Evolutionary conservation across 2,329 filamentous ascomycete genomes (phyloP).

Genomic region (Hymenoscyphus fraxineus): DNA sequence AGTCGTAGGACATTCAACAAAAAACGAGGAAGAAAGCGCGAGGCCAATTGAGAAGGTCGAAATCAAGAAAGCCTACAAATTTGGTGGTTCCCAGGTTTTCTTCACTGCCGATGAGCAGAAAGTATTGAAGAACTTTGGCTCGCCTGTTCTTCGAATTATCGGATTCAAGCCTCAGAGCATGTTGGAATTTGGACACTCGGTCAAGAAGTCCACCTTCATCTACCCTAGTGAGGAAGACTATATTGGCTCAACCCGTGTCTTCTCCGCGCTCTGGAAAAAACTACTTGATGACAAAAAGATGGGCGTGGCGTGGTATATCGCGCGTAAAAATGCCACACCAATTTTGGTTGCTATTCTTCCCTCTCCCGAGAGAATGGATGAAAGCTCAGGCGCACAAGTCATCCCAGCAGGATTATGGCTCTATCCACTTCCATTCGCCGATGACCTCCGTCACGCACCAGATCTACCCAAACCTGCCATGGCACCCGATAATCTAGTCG

Average conservation of each 20-base stretch:
- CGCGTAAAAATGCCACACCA: conserved; percentile 75
- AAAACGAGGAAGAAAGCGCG: conserved; percentile 73
- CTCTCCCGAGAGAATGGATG: conserved; percentile 62
- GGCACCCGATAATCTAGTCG: conserved; percentile 67
- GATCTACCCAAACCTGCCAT: conserved; percentile 52
- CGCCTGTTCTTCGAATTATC: conserved; percentile 80
- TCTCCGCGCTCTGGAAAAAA: conserved; percentile 86
- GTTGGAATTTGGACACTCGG: conserved; percentile 78
- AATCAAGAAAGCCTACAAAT: conserved; percentile 90
- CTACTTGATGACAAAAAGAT: conserved; percentile 75
- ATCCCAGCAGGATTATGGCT: conserved; percentile 86
- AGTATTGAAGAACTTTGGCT: conserved; percentile 72
- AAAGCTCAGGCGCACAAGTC: conserved; percentile 61
- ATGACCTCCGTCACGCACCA: conserved; percentile 77
- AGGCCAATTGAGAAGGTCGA: conserved; percentile 75
- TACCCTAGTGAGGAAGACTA: conserved; percentile 90
- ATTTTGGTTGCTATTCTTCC: conserved; percentile 78
- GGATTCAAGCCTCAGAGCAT: conserved; percentile 82
- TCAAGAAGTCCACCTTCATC: conserved; percentile 85
- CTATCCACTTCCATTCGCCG: conserved; percentile 80
- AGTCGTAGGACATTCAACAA: conserved; percentile 67
- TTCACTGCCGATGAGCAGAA: conserved; percentile 84
- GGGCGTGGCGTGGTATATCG: conserved; percentile 84
- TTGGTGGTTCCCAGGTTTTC: conserved; percentile 83
- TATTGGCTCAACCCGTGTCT: conserved; percentile 87